A percentile compares a stretch with the other conserved stretches of the same genome.
Conservation (phyloP, 257 asterid genomes). For the Solanum pennellii region DNA sequence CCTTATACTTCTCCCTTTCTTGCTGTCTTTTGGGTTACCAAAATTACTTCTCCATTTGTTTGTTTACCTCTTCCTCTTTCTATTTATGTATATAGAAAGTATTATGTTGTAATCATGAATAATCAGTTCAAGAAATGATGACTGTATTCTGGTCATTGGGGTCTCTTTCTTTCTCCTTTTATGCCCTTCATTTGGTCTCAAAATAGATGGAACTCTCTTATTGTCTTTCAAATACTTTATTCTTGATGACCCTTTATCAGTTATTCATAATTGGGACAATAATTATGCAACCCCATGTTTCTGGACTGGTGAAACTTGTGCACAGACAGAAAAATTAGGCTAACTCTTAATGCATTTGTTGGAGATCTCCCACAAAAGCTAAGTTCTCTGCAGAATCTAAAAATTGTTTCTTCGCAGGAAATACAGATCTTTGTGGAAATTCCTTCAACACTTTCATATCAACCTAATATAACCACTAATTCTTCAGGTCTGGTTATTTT, state of each 20-base stretch:
- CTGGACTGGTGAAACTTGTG: constrained; percentile 72
- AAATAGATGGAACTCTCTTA: constrained; percentile 52
- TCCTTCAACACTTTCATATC: too few species aligned
- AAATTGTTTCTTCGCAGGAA: too few species aligned
- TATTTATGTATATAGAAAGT: constrained; percentile 10
- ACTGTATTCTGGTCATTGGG: constrained; percentile 1
- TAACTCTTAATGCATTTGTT: constrained; percentile 11
- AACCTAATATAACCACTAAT: too few species aligned
- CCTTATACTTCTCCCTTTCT: constrained; percentile 2
- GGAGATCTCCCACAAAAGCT: too few species aligned
- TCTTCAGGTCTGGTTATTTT: too few species aligned
- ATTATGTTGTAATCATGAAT: constrained; percentile 7
- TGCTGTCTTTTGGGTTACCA: constrained; percentile 39
- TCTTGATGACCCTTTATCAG: constrained; percentile 60
- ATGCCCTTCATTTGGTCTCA: constrained; percentile 35
- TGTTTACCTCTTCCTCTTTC: constrained; percentile 31
- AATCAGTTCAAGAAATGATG: constrained; percentile 24
- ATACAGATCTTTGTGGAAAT: too few species aligned
- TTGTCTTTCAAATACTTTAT: constrained; percentile 78
- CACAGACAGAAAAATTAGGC: constrained; percentile 45
- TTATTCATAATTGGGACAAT: constrained; percentile 74
- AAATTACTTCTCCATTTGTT: constrained; percentile 47
- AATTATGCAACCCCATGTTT: constrained; percentile 57
- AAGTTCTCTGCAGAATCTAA: too few species aligned
- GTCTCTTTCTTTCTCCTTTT: constrained; percentile 15